Evolutionary conservation across 495 filamentous ascomycete genomes (phyloP).

Genomic region (Achaetomiella virescens): DNA sequence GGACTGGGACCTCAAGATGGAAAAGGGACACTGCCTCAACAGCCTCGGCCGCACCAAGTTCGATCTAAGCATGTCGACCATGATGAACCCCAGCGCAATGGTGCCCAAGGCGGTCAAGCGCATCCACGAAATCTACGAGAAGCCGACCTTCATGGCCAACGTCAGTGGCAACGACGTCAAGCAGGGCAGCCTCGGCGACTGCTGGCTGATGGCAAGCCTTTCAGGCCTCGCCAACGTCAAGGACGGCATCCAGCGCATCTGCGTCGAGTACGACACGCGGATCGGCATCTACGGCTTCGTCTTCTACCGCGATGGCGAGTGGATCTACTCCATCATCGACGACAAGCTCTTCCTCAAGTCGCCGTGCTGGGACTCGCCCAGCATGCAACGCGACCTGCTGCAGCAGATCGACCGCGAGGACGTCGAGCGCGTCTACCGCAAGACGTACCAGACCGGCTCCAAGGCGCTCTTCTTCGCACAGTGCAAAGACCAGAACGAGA

Average conservation of each 20-base stretch:
- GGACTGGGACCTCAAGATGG: conserved; percentile 49
- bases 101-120: conserved; percentile 63
- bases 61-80: conserved; percentile 32
- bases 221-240: conserved; percentile 75
- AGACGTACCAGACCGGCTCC: conserved; percentile 71
- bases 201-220: conserved; percentile 89
- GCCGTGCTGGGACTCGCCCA: conserved; percentile 67
- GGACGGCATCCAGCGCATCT: conserved; percentile 70
- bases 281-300: conserved; percentile 96
- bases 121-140: conserved; percentile 80
- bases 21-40: conserved; percentile 43
- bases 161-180: conserved; percentile 73
- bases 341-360: conserved; percentile 72
- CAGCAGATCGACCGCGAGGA: conserved; percentile 57
- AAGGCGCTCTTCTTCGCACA: conserved; percentile 84
- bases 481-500: conserved; percentile 82
- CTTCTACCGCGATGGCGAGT: conserved; percentile 90
- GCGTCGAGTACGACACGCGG: conserved; percentile 65
- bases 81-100: conserved; percentile 34
- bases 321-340: conserved; percentile 89
- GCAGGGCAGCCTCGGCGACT: conserved; percentile 78
- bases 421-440: conserved; percentile 70
- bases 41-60: conserved; percentile 40
- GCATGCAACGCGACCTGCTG: conserved; percentile 47
- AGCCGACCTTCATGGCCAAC: conserved; percentile 75